These are phyloP conservation scores for Linnemannia exigua DNA, from an alignment of 192 early-diverging fungal genomes.

Conservation along the genomic window DNA sequence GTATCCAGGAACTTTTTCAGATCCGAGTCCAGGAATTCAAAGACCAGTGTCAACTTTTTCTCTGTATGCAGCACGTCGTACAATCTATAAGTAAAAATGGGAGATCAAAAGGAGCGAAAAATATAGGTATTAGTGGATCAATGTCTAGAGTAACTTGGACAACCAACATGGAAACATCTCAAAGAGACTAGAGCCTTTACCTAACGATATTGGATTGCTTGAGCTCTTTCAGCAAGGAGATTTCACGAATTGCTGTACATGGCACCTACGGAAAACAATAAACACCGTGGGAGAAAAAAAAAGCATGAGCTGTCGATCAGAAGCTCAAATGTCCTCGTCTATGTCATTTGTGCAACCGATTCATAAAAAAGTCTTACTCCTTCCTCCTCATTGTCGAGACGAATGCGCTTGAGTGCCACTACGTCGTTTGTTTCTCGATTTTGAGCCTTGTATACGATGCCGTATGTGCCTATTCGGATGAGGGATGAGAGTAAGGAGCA, in stretches of 20 bases:
- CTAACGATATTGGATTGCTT: constrained; percentile 88
- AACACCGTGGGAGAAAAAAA: constrained; percentile 5
- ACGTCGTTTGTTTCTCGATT: constrained; percentile 94
- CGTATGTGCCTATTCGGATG: constrained; percentile 83
- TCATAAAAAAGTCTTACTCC: constrained; percentile 81
- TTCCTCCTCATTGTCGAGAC: constrained; percentile 92
- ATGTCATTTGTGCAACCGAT: constrained; percentile 60
- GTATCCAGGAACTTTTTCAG: constrained; percentile 98
- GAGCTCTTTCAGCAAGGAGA: constrained; percentile 87
- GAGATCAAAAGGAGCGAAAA: not conserved
- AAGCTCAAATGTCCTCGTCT: not conserved
- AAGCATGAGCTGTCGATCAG: not conserved
- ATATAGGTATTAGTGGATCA: not conserved
- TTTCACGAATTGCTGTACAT: constrained; percentile 90
- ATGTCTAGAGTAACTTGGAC: not conserved
- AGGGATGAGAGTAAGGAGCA: not conserved
- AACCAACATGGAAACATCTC: not conserved
- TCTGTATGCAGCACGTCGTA: constrained; percentile 99
- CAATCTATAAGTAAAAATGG: constrained; percentile 67
- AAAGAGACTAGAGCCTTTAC: constrained; percentile 51
- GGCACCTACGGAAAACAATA: constrained; percentile 68
- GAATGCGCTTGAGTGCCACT: constrained; percentile 97
- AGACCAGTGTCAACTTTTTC: constrained; percentile 97
- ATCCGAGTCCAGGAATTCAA: constrained; percentile 99
- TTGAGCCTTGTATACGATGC: constrained; percentile 99